Conservation (phyloP, 2,329 filamentous ascomycete genomes). For the Diaporthe humulicola region DNA sequence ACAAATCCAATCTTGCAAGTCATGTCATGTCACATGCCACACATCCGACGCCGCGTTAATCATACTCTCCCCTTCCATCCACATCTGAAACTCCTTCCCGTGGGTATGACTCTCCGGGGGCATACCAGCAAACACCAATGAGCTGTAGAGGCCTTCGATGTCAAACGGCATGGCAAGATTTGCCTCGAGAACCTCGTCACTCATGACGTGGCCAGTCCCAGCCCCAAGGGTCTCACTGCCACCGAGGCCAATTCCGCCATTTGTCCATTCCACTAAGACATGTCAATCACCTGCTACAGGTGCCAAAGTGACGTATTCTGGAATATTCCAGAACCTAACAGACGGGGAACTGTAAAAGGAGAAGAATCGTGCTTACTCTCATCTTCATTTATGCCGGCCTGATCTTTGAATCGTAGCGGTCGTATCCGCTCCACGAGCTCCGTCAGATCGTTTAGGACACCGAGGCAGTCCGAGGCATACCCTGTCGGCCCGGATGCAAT, state of each 20-base stretch:
- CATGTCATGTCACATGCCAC: conserved; percentile 30
- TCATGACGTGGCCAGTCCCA: conserved; percentile 10
- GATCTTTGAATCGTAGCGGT: conserved; percentile 36
- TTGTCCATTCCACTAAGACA: background rate
- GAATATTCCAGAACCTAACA: no score
- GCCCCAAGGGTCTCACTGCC: conserved; percentile 7
- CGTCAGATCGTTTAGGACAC: conserved; percentile 37
- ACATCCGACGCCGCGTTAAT: conserved; percentile 9
- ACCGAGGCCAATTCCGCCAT: background rate
- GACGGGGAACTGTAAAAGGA: no score
- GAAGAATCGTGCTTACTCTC: no score
- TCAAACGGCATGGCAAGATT: conserved; percentile 35
- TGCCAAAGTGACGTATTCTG: no score
- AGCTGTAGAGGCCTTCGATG: conserved; percentile 22
- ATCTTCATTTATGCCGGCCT: conserved; percentile 18
- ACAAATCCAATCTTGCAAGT: background rate
- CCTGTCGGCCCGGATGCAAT: conserved; percentile 27
- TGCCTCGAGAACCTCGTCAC: conserved; percentile 30
- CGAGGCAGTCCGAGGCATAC: conserved; percentile 38
- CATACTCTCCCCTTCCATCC: conserved; percentile 32
- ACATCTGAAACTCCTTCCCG: conserved; percentile 33
- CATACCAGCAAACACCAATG: background rate
- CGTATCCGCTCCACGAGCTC: conserved; percentile 35
- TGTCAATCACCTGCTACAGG: no score
- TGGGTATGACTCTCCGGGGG: conserved; percentile 30